A percentile compares a stretch with the other conserved stretches of the same genome.
phyloP scores from a whole-genome alignment of 345 rosid species.

The Rubroshorea leprosula region DNA sequence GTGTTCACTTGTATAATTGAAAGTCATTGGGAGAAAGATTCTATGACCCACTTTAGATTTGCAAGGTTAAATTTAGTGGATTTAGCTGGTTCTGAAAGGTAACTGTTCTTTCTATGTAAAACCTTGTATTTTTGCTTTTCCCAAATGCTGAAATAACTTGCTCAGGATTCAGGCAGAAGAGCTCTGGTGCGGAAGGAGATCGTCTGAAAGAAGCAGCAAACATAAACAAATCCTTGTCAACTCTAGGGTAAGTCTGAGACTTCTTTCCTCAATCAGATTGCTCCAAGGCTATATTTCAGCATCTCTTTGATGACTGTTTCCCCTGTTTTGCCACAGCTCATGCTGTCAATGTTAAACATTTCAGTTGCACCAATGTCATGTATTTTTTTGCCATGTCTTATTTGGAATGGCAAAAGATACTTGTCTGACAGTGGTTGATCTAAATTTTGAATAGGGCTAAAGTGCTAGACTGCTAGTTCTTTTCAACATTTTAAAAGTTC shows the following conservation, averaged over 20 bases:
- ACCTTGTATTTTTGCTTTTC: conserved; percentile 14
- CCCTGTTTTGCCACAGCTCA: conserved; percentile 7
- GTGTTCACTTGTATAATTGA: conserved; percentile 93
- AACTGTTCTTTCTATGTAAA: conserved; percentile 14
- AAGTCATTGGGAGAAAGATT: conserved; percentile 85
- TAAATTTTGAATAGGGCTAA: neutral
- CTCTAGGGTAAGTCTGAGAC: conserved; percentile 64
- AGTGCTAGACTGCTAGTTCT: no score
- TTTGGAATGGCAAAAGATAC: no score
- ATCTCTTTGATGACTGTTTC: neutral
- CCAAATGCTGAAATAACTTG: conserved; percentile 16
- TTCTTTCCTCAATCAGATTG: conserved; percentile 19
- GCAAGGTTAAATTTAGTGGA: conserved; percentile 94
- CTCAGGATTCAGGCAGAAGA: conserved; percentile 67
- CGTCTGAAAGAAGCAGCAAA: conserved; percentile 98
- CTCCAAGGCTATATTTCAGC: conserved; percentile 3
- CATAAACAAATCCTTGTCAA: conserved; percentile 87
- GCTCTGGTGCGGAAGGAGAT: conserved; percentile 96
- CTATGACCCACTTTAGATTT: conserved; percentile 71
- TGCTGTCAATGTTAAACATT: no score
- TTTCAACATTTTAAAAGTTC: no score
- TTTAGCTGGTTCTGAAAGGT: conserved; percentile 99
- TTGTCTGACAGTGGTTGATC: no score
- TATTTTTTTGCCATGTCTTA: no score
- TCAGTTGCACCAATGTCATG: neutral